Evolutionary conservation across 2,329 filamentous ascomycete species (phyloP).

Genomic region (Trichoderma sp.): DNA sequence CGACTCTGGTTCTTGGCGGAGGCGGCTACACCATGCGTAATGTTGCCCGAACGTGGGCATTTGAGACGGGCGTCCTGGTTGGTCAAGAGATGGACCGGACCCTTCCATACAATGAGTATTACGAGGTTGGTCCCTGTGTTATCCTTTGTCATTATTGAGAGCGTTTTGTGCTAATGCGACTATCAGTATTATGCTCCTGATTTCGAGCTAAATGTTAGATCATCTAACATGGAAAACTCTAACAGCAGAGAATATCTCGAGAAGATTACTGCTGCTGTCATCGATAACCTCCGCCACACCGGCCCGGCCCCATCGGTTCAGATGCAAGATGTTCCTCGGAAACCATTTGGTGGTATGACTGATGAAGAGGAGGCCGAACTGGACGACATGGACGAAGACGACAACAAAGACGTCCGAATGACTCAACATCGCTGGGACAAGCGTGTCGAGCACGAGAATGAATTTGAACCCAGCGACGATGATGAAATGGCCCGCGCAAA

Average conservation of each 20-base stretch:
- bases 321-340: conserved; percentile 75
- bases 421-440: conserved; percentile 85
- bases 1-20: conserved; percentile 89
- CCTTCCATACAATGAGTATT: conserved; percentile 97
- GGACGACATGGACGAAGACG: conserved; percentile 77
- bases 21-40: conserved; percentile 98
- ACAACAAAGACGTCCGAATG: conserved; percentile 80
- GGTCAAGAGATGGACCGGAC: conserved; percentile 78
- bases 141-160: not conserved
- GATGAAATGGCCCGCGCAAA: conserved; percentile 78
- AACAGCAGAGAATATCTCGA: conserved; percentile 83
- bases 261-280: conserved; percentile 77
- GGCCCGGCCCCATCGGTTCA: conserved; percentile 87
- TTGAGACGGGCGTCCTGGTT: conserved; percentile 89
- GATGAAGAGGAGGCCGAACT: conserved; percentile 69
- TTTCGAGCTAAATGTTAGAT: conserved; percentile 85
- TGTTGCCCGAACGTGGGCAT: conserved; percentile 95
- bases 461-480: conserved; percentile 86
- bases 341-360: conserved; percentile 63
- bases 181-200: conserved; percentile 85
- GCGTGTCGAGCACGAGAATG: conserved; percentile 73
- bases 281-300: conserved; percentile 86
- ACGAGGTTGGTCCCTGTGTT: conserved; percentile 59
- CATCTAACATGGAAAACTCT: conserved; percentile 89
- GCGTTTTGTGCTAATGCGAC: conserved; percentile 32